Conservation (phyloP, 2,329 filamentous ascomycete genomes). For the Cryphonectria carpinicola region DNA sequence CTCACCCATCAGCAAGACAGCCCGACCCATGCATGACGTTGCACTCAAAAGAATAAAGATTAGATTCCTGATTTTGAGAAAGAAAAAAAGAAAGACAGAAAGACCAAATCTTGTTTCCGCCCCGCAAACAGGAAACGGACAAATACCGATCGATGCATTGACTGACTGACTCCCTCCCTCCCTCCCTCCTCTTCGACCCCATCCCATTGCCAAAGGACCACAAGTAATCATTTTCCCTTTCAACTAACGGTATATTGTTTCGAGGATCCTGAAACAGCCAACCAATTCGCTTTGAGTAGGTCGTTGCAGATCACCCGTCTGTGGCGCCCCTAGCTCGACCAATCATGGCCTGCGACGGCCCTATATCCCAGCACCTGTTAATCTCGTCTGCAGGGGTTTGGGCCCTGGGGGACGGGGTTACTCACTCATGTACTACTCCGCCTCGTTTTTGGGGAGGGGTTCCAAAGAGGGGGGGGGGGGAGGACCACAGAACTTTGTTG, state of each 20-base stretch:
- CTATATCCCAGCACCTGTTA: not conserved
- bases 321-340: not conserved
- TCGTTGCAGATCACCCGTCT: slow-evolving; percentile 3
- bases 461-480: not conserved
- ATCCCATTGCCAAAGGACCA: not conserved
- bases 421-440: not conserved
- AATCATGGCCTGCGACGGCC: not conserved
- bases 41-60: not conserved
- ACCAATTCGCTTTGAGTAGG: slow-evolving; percentile 3
- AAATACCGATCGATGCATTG: not conserved
- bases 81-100: not conserved
- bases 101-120: not conserved
- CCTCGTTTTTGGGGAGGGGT: not conserved
- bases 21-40: not conserved
- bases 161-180: no score
- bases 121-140: not conserved
- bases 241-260: not conserved
- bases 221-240: not conserved
- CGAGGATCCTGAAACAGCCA: slow-evolving; percentile 2
- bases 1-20: not conserved
- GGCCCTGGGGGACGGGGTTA: not conserved
- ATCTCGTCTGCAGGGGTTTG: not conserved
- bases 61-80: not conserved
- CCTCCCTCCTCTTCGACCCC: no score
- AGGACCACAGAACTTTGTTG: not conserved